Conservation (phyloP, 1,284 basidiomycete genomes). For the Puccinia novopanici region DNA sequence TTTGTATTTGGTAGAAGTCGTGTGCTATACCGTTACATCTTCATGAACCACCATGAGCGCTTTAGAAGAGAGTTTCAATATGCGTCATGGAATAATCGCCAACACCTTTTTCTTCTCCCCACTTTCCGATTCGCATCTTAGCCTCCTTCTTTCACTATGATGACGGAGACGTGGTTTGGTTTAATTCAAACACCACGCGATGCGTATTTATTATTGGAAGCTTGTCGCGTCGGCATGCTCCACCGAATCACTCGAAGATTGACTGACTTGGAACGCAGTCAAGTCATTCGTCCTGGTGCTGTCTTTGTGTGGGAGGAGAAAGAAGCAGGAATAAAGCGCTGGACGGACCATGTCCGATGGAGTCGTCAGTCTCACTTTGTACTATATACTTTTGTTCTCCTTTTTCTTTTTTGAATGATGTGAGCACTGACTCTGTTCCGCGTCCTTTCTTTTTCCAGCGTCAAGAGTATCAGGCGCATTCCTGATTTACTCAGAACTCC, state of each 20-base stretch:
- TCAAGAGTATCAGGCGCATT: conserved; percentile 57
- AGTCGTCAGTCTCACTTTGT: conserved; percentile 53
- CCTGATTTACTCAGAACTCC: conserved; percentile 56
- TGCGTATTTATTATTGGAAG: conserved; percentile 55
- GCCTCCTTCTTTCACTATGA: conserved; percentile 49
- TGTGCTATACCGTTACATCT: not conserved
- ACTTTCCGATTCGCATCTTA: not conserved
- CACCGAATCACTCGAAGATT: conserved; percentile 55
- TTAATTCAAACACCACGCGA: conserved; percentile 53
- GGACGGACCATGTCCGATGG: conserved; percentile 57
- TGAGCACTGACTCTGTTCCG: not conserved
- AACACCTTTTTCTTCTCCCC: conserved; percentile 14
- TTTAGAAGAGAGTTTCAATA: not conserved
- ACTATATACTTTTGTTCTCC: too few species aligned
- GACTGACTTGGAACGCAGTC: conserved; percentile 55
- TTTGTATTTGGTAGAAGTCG: not conserved
- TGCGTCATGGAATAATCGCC: not conserved
- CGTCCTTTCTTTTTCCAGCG: conserved; percentile 49
- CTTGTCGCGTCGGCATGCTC: conserved; percentile 54
- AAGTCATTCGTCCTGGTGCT: conserved; percentile 54
- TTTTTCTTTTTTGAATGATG: not conserved
- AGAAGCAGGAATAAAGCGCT: conserved; percentile 56
- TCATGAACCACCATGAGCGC: not conserved
- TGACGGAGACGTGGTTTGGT: conserved; percentile 55
- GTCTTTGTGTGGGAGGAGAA: conserved; percentile 57